Evolutionary conservation across 2,329 filamentous ascomycete genomes (phyloP), one percentile per base, ranked within the genome.

Genomic region (Ilyonectria robusta): DNA sequence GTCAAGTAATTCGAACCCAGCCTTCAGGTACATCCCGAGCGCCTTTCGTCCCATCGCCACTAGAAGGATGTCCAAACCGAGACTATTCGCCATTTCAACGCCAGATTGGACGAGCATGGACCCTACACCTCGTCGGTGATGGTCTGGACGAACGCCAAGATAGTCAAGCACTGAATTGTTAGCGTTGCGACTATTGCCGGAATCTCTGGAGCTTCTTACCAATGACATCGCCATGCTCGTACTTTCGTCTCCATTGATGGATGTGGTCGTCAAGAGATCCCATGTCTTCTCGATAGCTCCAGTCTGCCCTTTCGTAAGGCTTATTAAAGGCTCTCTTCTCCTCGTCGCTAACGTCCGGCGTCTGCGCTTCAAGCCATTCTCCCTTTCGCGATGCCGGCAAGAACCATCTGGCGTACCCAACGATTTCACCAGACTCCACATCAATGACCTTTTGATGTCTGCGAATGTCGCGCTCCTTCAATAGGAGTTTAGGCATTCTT

Each of bases 81-180:
- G 44, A 19, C 66, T 47, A 2, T 67, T 63, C 7, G 69, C 75
- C 31, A 66, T 64, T 15, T 68, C 48, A 7, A 75, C 46, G 1
- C 75, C 73, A 13, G 75, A 73, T 9, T 54, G 44, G 0, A 77
- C 48, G 8, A 76, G 72, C 63, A 74, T 61, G 6, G 70, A 70
- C 2, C 64, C 74, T 11, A 76, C 53, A 10, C 74, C 72, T 19
- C 50, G 60, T 3, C 67, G 54, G 4, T 72, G 72, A 11, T 76
- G 73, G 21, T 72, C 62, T 2, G 72, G 71, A 15, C 65, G 70
- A 29, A 72, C 69, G 15, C 62, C 70, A 6, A 77, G 60, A 42
- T 76, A 76, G 29, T 75, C 72, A 2, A 75, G 64, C 48, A 65
- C 75, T 70, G 19, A 5, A 0, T 1, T 1, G 2, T 72, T 9